Conservation (phyloP, 2,329 filamentous ascomycete genomes). For the Fusarium liriodendri region DNA sequence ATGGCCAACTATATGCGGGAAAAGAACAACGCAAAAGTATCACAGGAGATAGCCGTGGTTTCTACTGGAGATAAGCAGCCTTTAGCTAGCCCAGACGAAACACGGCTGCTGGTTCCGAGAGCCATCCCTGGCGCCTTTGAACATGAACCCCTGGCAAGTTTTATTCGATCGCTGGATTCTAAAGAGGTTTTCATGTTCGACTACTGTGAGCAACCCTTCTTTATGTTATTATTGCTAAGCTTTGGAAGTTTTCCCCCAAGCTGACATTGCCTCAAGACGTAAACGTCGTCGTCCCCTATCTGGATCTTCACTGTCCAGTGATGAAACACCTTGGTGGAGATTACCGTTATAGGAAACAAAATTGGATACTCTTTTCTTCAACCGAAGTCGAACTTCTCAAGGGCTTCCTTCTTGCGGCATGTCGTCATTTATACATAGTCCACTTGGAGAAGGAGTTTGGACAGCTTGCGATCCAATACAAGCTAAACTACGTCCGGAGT, state of each 20-base stretch:
- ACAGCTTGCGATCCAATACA: conserved; percentile 22
- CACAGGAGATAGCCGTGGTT: not conserved
- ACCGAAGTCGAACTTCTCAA: conserved; percentile 14
- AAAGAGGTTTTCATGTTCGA: conserved; percentile 23
- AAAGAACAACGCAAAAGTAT: not conserved
- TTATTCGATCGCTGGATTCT: conserved; percentile 6
- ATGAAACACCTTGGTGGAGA: conserved; percentile 5
- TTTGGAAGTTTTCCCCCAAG: not conserved
- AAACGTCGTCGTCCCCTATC: conserved; percentile 9
- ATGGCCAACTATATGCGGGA: not conserved
- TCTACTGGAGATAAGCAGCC: not conserved
- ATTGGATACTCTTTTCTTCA: conserved; percentile 21
- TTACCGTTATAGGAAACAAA: not conserved
- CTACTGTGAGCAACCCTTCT: conserved; percentile 12
- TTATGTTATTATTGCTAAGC: not conserved
- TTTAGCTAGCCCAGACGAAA: not conserved
- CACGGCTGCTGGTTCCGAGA: not conserved
- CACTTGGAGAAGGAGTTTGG: not conserved
- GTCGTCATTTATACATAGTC: conserved; percentile 11
- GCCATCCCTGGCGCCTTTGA: conserved; percentile 9
- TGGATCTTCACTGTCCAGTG: conserved; percentile 16
- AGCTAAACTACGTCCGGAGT: conserved; percentile 6
- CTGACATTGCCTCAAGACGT: conserved; percentile 4
- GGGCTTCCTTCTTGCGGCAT: conserved; percentile 23
- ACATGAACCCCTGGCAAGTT: conserved; percentile 24